A percentile compares a stretch with the other conserved stretches of the same genome.
phyloP scores from a whole-genome alignment of 225 moss, liverwort and hornwort species.

The Bryoerythrophyllum caledonicum region DNA sequence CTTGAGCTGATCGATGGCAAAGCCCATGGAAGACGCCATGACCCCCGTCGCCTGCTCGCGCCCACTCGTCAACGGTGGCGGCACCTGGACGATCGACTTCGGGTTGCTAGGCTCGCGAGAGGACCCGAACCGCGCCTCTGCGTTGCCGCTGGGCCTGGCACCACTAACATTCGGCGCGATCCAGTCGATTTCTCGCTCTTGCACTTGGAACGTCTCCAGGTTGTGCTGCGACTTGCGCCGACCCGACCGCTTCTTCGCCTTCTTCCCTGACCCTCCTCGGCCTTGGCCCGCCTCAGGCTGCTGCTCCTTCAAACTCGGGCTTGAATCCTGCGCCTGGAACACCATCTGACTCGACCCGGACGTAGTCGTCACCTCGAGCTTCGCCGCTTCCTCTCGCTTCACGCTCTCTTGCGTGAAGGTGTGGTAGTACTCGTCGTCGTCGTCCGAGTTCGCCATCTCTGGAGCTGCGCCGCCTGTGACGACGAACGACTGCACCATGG shows the following conservation, averaged over 20 bases:
- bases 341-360: slow-evolving; percentile 74
- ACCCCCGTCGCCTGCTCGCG: slow-evolving; percentile 19
- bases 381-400: slow-evolving; percentile 41
- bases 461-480: slow-evolving; percentile 58
- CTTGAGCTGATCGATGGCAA: slow-evolving; percentile 36
- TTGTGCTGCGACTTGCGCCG: slow-evolving; percentile 68
- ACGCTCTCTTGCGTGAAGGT: slow-evolving; percentile 46
- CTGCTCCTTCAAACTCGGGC: slow-evolving; percentile 54
- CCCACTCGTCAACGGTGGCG: slow-evolving; percentile 26
- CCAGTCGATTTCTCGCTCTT: slow-evolving; percentile 65
- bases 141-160: slow-evolving; percentile 35
- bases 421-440: slow-evolving; percentile 65
- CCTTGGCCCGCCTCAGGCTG: slow-evolving; percentile 45
- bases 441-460: slow-evolving; percentile 53
- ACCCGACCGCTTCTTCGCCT: slow-evolving; percentile 73
- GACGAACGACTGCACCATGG: slow-evolving; percentile 65
- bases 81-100: slow-evolving; percentile 35
- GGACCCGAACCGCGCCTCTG: slow-evolving; percentile 69
- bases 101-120: slow-evolving; percentile 63
- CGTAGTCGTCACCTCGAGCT: slow-evolving; percentile 63
- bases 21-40: slow-evolving; percentile 17
- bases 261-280: slow-evolving; percentile 68
- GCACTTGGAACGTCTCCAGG: slow-evolving; percentile 39
- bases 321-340: slow-evolving; percentile 74
- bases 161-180: slow-evolving; percentile 28